Base-by-base conservation (phyloP, 352 stramenopile genomes). In the Phytophthora rubi region DNA sequence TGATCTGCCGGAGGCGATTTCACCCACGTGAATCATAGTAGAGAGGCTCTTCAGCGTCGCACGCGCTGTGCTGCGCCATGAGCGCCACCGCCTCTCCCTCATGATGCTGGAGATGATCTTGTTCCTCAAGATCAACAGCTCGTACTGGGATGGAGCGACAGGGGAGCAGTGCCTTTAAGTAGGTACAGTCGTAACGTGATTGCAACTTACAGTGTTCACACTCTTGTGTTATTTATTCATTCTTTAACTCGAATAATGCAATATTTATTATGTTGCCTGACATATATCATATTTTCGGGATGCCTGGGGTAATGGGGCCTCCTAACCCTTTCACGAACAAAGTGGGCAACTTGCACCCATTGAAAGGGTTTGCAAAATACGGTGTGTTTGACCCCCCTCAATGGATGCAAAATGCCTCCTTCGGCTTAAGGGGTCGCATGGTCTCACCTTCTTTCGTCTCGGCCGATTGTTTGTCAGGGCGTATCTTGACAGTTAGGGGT, bases 31-130 rank as follows among this genome's bases (percentile, higher is more conserved):
- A 5, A 58, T 53, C 48, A 45, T 53, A 15, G 33, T 59, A 10
- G 59, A 59, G 59, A 53, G 48, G 32, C 26, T 59, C 1, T 59
- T 65, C n/a, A 65, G 59, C 15, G n/a, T 59, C 13, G 59, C 59
- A 10, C 21, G 49, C 7, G 10, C 35, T 26, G 49, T 58, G 16
- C 15, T 65, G 32, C 49, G 15, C 12, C 39, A 42, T 26, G 59
- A 65, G 49, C 59, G 59, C 21, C 23, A 59, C 15, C 59, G 35
- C 15, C 15, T 58, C 5, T 55, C 47, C 35, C 18, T 35, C 7
- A 53, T 65, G 32, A 59, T 52, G 32, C 33, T 65, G 21, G 49
- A 59, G 35, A 58, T 65, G 47, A 53, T 59, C 37, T 16, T 53
- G 9, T 61, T 61, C 13, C 18, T 59, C 6, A 60, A 60, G 21